These are phyloP conservation scores for Aegilops umbellulata DNA, from an alignment of 176 grass and related monocot genomes.

Conservation along the genomic window DNA sequence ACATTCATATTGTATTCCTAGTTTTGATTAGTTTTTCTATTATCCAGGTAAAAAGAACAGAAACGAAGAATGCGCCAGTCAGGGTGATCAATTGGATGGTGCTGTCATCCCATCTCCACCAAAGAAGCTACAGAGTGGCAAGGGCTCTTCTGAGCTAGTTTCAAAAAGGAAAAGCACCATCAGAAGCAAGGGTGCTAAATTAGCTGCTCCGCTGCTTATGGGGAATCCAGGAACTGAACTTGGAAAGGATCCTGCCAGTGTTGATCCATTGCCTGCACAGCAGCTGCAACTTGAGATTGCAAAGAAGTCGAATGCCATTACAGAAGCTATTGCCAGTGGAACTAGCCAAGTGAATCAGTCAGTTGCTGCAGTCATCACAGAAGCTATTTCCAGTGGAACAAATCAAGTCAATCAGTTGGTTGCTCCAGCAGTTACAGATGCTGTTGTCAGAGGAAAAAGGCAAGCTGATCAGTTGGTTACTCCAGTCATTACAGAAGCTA, in stretches of 20 bases:
- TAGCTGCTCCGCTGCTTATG: conserved; percentile 11
- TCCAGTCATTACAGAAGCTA: conserved; percentile 1
- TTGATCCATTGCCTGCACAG: conserved; percentile 1
- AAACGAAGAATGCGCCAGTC: conserved; percentile 24
- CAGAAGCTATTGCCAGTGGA: background rate
- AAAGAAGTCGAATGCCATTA: conserved; percentile 11
- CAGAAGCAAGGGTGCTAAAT: conserved; percentile 31
- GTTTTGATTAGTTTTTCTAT: background rate
- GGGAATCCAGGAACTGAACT: conserved; percentile 19
- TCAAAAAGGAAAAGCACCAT: conserved; percentile 25
- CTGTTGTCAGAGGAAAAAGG: conserved; percentile 5
- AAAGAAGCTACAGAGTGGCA: conserved; percentile 41
- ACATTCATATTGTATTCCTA: background rate
- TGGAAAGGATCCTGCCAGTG: conserved; percentile 20
- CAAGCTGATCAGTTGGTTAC: background rate
- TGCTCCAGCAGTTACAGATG: background rate
- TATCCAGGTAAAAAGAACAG: conserved; percentile 35
- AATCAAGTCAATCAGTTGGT: background rate
- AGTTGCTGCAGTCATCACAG: conserved; percentile 2
- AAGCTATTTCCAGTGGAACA: conserved; percentile 15
- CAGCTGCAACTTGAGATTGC: background rate
- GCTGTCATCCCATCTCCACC: conserved; percentile 36
- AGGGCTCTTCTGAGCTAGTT: conserved; percentile 21
- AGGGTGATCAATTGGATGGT: conserved; percentile 21
- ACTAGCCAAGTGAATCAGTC: background rate